These are phyloP conservation scores for Marasmius fiardii DNA, from an alignment of 1,284 basidiomycete species.

Conservation along the genomic window DNA sequence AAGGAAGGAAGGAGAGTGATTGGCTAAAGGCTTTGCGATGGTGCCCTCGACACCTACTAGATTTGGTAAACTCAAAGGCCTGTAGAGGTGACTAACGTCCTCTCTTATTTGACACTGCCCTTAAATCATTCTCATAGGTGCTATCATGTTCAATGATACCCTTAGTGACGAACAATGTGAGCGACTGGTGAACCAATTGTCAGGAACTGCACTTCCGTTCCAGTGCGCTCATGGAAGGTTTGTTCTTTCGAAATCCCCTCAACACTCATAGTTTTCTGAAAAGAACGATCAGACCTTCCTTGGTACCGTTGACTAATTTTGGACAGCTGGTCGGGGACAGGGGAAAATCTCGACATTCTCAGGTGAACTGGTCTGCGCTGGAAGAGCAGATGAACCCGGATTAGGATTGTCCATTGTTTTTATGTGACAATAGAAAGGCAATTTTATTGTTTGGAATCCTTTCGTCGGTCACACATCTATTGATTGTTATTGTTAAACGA, in stretches of 20 bases:
- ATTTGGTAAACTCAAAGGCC: constrained; percentile 88
- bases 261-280: constrained; percentile 8
- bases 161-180: constrained; percentile 69
- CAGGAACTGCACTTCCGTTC: constrained; percentile 79
- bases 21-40: constrained; percentile 75
- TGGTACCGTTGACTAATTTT: constrained; percentile 41
- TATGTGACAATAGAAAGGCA: constrained; percentile 2
- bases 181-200: constrained; percentile 64
- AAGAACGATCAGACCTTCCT: constrained; percentile 35
- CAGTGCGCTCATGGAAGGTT: constrained; percentile 92
- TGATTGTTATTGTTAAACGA: background rate
- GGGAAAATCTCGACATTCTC: constrained; percentile 7
- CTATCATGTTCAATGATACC: constrained; percentile 95
- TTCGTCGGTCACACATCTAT: background rate
- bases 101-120: constrained; percentile 4
- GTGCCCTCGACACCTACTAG: constrained; percentile 77
- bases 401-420: constrained; percentile 14
- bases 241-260: constrained; percentile 17
- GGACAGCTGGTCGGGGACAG: constrained; percentile 14
- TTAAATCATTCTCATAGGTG: constrained; percentile 48
- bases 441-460: constrained; percentile 6
- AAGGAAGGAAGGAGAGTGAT: constrained; percentile 31
- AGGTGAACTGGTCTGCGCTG: constrained; percentile 12
- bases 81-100: constrained; percentile 66
- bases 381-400: constrained; percentile 10